Conservation (phyloP, 2,329 filamentous ascomycete species). For the Monosporascus sp. region DNA sequence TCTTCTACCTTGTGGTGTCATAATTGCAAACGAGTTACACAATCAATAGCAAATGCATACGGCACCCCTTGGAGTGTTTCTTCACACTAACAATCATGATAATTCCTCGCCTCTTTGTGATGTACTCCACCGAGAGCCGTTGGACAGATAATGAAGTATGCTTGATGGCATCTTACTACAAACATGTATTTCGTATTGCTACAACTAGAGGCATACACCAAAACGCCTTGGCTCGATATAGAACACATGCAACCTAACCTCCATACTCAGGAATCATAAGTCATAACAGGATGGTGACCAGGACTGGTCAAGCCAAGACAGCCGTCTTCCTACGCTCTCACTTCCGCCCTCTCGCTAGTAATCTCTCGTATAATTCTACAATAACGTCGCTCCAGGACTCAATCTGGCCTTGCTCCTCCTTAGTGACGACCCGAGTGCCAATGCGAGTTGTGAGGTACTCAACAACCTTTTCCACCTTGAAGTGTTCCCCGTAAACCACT, state of each 20-base stretch:
- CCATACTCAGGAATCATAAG: background rate
- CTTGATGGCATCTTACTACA: no score
- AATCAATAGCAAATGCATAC: no score
- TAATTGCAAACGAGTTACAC: no score
- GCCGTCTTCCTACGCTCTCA: slow-evolving; percentile 13
- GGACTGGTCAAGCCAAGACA: background rate
- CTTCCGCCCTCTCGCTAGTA: slow-evolving; percentile 53
- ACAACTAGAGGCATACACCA: no score
- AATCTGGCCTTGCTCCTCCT: slow-evolving; percentile 27
- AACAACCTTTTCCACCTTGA: slow-evolving; percentile 70
- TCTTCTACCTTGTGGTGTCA: no score
- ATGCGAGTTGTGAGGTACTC: slow-evolving; percentile 61
- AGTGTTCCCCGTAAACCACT: slow-evolving; percentile 73
- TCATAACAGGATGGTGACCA: slow-evolving; percentile 10
- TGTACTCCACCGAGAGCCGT: no score
- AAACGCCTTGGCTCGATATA: no score
- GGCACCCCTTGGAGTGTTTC: no score
- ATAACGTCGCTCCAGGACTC: slow-evolving; percentile 51
- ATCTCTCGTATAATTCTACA: slow-evolving; percentile 48
- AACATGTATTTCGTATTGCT: no score
- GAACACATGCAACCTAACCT: background rate
- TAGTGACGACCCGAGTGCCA: slow-evolving; percentile 30
- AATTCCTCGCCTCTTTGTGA: no score
- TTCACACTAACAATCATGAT: no score
- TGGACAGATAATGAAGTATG: no score